Conservation (phyloP, 306 rosid species). For the Alnus rubra region DNA sequence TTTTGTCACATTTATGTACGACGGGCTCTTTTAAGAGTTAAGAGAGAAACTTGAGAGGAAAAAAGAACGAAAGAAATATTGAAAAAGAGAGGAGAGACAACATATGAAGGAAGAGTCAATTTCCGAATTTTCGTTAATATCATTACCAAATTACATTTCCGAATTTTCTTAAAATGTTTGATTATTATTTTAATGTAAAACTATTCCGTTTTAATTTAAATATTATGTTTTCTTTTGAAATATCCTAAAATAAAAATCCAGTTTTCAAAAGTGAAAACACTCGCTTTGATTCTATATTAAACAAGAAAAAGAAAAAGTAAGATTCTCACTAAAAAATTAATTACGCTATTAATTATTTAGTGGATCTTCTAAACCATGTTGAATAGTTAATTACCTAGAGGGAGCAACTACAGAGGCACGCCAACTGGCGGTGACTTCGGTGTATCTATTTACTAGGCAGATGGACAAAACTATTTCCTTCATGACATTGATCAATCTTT, state of each 20-base stretch:
- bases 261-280: no score
- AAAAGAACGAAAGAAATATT: background rate
- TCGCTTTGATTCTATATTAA: no score
- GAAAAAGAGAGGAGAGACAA: background rate
- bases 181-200: no score
- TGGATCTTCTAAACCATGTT: background rate
- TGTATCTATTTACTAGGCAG: background rate
- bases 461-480: background rate
- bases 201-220: no score
- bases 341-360: no score
- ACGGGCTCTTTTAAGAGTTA: background rate
- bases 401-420: background rate
- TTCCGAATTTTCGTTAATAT: no score
- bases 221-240: no score
- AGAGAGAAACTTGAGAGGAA: background rate
- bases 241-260: no score
- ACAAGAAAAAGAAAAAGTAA: no score
- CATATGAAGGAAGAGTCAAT: background rate
- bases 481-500: background rate
- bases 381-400: background rate
- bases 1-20: conserved; percentile 5
- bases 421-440: background rate
- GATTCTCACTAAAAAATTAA: no score
- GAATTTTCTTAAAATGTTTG: no score
- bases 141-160: no score